Evolutionary conservation across 2,329 filamentous ascomycete species (phyloP).

Genomic region (Zasmidium angulare): DNA sequence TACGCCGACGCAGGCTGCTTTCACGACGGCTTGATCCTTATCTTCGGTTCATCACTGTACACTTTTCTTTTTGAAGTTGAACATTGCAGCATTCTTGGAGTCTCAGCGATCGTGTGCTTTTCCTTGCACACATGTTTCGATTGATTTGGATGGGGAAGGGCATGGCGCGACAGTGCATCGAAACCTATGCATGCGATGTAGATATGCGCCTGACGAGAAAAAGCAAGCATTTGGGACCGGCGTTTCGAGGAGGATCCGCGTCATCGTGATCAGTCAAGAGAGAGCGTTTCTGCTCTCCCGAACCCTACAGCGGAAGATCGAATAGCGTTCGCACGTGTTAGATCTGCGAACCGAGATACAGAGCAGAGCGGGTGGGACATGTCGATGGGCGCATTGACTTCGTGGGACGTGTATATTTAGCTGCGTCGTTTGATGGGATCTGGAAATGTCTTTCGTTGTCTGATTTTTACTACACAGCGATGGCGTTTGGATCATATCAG

Average conservation of each 20-base stretch:
- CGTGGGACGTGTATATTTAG: background rate
- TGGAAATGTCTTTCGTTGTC: too few species aligned
- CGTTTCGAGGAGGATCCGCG: too few species aligned
- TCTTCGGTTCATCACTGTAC: background rate
- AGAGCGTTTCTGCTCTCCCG: background rate
- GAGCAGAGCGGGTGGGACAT: too few species aligned
- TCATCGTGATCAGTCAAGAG: too few species aligned
- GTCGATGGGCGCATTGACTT: too few species aligned
- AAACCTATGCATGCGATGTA: background rate
- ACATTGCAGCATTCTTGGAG: background rate
- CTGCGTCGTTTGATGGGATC: too few species aligned
- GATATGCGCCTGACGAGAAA: background rate
- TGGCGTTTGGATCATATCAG: background rate
- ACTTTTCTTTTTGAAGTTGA: background rate
- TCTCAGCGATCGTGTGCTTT: background rate
- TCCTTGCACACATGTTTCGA: too few species aligned
- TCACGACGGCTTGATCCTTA: constrained; percentile 3
- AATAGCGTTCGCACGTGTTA: background rate
- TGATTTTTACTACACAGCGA: background rate
- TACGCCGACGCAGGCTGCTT: constrained; percentile 24
- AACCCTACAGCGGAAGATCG: background rate
- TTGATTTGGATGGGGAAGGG: too few species aligned
- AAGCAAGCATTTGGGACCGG: background rate
- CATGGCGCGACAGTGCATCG: background rate
- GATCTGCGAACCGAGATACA: too few species aligned